These are phyloP conservation scores for Dillenia turbinata DNA, from an alignment of 164 flowering plant species.

Conservation along the genomic window DNA sequence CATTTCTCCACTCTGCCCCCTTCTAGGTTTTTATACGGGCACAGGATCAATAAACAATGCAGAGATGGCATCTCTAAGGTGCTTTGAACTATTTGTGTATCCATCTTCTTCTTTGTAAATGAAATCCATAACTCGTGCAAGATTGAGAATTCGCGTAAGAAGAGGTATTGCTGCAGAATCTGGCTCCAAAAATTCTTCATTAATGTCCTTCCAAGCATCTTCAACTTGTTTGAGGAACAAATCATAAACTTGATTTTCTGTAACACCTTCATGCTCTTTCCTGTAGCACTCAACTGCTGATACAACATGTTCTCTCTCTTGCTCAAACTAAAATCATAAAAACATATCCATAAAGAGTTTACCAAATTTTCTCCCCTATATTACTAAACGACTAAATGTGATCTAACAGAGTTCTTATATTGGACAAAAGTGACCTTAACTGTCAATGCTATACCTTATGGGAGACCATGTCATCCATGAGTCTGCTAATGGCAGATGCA, in stretches of 20 bases:
- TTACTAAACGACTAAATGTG: too few relatives aligned
- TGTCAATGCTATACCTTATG: slow-evolving; percentile 15
- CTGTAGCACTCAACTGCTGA: slow-evolving; percentile 17
- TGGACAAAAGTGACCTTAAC: too few relatives aligned
- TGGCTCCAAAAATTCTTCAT: slow-evolving; percentile 10
- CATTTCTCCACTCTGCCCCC: too few relatives aligned
- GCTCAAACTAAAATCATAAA: slow-evolving; percentile 11
- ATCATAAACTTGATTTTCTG: slow-evolving; percentile 6
- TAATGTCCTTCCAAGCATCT: not conserved
- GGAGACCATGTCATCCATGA: slow-evolving; percentile 27
- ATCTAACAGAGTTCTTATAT: too few relatives aligned
- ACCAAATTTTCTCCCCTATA: too few relatives aligned
- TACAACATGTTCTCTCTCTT: slow-evolving; percentile 15
- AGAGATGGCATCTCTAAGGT: too few relatives aligned
- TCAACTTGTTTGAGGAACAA: slow-evolving; percentile 2
- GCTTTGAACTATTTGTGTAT: too few relatives aligned
- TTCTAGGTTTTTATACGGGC: too few relatives aligned
- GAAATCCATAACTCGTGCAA: not conserved
- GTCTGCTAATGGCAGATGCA: slow-evolving; percentile 15
- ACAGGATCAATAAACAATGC: too few relatives aligned
- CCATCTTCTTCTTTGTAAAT: too few relatives aligned
- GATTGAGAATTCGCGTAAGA: slow-evolving; percentile 2
- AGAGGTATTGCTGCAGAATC: not conserved
- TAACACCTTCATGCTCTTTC: slow-evolving; percentile 11
- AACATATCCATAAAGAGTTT: too few relatives aligned